Evolutionary conservation across 2,329 filamentous ascomycete genomes (phyloP).

Genomic region (Cercospora brassicicola): DNA sequence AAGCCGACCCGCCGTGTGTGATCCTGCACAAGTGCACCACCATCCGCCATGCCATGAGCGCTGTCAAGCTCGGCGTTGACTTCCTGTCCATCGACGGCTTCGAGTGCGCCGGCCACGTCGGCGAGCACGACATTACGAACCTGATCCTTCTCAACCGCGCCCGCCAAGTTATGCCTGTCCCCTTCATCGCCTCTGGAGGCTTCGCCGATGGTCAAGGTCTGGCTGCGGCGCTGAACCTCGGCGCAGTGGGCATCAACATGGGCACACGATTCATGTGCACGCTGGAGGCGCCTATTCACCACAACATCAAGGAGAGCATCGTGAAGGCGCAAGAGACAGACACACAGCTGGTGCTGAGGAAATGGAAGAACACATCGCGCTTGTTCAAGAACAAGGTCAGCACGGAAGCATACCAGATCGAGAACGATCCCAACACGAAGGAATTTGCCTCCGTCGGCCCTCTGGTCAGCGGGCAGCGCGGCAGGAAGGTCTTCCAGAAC

Average conservation of each 20-base stretch:
- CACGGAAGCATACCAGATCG: conserved; percentile 74
- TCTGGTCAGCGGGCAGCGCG: conserved; percentile 85
- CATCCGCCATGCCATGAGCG: conserved; percentile 86
- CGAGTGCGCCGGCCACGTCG: conserved; percentile 90
- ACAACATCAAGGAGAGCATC: conserved; percentile 91
- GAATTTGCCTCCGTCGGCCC: conserved; percentile 88
- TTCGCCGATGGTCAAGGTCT: conserved; percentile 94
- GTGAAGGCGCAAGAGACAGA: conserved; percentile 86
- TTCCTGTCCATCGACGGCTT: conserved; percentile 97
- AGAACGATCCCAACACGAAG: conserved; percentile 76
- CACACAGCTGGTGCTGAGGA: conserved; percentile 79
- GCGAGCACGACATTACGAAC: conserved; percentile 84
- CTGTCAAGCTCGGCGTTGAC: conserved; percentile 91
- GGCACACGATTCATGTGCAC: conserved; percentile 98
- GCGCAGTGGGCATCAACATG: conserved; percentile 97
- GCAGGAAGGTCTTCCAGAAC: conserved; percentile 85
- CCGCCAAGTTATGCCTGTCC: conserved; percentile 76
- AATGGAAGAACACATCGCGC: conserved; percentile 90
- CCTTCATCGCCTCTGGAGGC: conserved; percentile 93
- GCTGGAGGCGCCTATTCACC: conserved; percentile 85
- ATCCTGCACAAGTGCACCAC: conserved; percentile 98
- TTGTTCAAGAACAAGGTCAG: conserved; percentile 90
- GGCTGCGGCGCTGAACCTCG: conserved; percentile 83
- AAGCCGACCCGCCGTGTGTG: conserved; percentile 62
- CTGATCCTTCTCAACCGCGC: conserved; percentile 84